phyloP scores from a whole-genome alignment of 2,329 filamentous ascomycete genomes.

The Chalaropsis ovoidea region DNA sequence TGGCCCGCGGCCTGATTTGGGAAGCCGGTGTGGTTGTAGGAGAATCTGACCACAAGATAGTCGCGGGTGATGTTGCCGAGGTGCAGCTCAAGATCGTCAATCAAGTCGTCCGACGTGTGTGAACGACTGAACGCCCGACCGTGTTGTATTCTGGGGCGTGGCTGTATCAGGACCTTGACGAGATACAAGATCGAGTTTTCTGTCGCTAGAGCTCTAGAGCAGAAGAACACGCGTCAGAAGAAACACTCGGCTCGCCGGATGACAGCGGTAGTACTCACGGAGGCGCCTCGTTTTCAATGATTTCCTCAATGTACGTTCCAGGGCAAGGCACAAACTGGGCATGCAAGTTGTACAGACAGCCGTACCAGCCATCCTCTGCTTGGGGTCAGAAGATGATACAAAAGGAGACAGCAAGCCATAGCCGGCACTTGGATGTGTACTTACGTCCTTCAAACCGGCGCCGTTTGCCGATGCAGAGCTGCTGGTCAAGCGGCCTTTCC shows the following conservation, averaged over 20 bases:
- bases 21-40: conserved; percentile 49
- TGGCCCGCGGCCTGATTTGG: conserved; percentile 28
- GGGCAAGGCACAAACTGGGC: conserved; percentile 38
- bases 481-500: conserved; percentile 23
- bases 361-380: conserved; percentile 33
- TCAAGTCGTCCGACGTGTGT: conserved; percentile 42
- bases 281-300: conserved; percentile 39
- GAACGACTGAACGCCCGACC: background rate
- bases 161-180: conserved; percentile 34
- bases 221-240: background rate
- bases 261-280: conserved; percentile 32
- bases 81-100: conserved; percentile 49
- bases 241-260: background rate
- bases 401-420: background rate
- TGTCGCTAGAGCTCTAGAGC: conserved; percentile 35
- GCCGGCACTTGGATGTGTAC: background rate
- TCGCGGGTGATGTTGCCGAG: conserved; percentile 41
- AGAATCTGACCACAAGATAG: conserved; percentile 44
- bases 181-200: conserved; percentile 42
- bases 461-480: conserved; percentile 25
- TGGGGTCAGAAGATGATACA: background rate
- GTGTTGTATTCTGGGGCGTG: conserved; percentile 13
- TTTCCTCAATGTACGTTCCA: conserved; percentile 37
- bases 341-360: conserved; percentile 41
- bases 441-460: conserved; percentile 24